A percentile compares a stretch with the other conserved stretches of the same genome.
Evolutionary conservation across 768 basidiomycete genomes (phyloP).

Genomic region (Termitomyces sp.): DNA sequence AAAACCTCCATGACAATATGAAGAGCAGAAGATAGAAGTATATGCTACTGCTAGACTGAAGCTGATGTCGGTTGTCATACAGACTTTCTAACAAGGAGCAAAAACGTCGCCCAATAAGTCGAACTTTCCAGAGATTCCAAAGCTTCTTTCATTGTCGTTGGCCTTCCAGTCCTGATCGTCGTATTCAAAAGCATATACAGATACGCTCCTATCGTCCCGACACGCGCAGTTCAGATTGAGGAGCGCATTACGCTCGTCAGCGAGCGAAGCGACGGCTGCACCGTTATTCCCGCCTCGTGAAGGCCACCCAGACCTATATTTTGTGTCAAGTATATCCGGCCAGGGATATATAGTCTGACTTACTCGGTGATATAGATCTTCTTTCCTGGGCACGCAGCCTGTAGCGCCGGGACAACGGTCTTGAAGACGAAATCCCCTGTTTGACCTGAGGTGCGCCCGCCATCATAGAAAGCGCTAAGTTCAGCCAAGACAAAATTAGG

Average conservation of each 20-base stretch:
- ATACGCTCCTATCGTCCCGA: slow-evolving; percentile 25
- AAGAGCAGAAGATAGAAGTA: no score
- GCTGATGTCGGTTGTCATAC: not conserved
- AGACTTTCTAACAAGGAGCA: slow-evolving; percentile 12
- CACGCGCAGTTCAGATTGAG: slow-evolving; percentile 32
- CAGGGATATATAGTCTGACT: not conserved
- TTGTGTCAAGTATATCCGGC: not conserved
- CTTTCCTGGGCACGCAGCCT: slow-evolving; percentile 33
- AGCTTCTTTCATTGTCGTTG: slow-evolving; percentile 34
- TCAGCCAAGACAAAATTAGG: not conserved
- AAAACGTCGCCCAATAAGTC: slow-evolving; percentile 23
- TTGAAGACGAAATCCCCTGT: slow-evolving; percentile 35
- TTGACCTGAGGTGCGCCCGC: slow-evolving; percentile 24
- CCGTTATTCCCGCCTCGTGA: slow-evolving; percentile 29
- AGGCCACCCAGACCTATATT: slow-evolving; percentile 34
- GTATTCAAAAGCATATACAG: slow-evolving; percentile 34
- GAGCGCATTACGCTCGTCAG: slow-evolving; percentile 29
- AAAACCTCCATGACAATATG: no score
- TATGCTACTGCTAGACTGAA: no score
- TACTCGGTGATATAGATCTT: slow-evolving; percentile 33
- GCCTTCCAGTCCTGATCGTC: slow-evolving; percentile 35
- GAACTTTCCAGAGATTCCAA: slow-evolving; percentile 33
- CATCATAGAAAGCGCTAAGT: slow-evolving; percentile 36
- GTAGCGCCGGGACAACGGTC: slow-evolving; percentile 33
- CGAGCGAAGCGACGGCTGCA: slow-evolving; percentile 25